Conservation (phyloP, 306 rosid genomes). For the peach (Prunus persica) region DNA sequence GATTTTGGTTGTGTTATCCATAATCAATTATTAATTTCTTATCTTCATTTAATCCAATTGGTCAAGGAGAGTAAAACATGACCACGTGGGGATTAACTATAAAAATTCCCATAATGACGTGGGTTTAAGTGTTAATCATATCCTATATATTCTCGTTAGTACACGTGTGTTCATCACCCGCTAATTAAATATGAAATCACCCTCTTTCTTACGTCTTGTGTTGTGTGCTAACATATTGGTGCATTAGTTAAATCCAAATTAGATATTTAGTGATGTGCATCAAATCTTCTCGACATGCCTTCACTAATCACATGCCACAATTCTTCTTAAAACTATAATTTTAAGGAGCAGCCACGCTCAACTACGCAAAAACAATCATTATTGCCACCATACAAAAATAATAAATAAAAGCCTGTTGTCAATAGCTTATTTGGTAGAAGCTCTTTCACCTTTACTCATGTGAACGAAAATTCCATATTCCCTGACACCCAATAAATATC, state of each 20-base stretch:
- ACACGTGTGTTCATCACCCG: neutral
- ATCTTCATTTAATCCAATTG: too few species aligned
- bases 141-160: neutral
- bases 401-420: neutral
- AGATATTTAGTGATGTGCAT: neutral
- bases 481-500: too few species aligned
- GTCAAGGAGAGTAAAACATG: too few species aligned
- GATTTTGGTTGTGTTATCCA: too few species aligned
- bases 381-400: neutral
- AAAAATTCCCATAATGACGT: neutral
- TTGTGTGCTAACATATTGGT: neutral
- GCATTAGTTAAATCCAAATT: neutral
- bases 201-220: neutral
- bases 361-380: neutral
- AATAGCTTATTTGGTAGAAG: too few species aligned
- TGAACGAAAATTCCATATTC: too few species aligned
- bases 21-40: too few species aligned
- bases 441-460: rapidly evolving
- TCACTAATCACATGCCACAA: neutral
- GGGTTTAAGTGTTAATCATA: neutral
- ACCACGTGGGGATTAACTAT: neutral
- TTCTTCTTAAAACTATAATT: neutral
- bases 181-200: neutral
- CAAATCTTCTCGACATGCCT: neutral
- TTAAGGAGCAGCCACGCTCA: neutral